Conservation (phyloP, 2,329 filamentous ascomycete genomes). For the Ophiosphaerella korrae region DNA sequence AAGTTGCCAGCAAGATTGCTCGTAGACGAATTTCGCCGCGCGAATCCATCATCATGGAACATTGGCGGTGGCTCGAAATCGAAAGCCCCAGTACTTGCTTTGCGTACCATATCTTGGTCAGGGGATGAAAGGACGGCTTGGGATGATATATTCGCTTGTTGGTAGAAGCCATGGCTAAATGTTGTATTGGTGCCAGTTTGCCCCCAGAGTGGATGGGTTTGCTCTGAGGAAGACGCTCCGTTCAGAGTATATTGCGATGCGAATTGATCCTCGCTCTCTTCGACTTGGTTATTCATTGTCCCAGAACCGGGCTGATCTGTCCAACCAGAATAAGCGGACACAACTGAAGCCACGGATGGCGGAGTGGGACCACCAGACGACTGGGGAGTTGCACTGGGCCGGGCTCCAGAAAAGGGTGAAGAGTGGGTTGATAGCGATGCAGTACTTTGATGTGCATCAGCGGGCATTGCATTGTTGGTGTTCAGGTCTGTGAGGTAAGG, state of each 20-base stretch:
- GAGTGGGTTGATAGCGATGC: conserved; percentile 40
- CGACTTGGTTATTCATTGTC: conserved; percentile 26
- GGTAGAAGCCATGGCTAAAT: conserved; percentile 30
- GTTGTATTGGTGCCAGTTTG: conserved; percentile 9
- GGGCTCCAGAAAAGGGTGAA: conserved; percentile 44
- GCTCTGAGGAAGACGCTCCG: conserved; percentile 38
- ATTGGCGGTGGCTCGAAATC: conserved; percentile 38
- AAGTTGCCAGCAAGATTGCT: conserved; percentile 48
- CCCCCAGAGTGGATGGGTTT: conserved; percentile 38
- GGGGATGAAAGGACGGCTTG: conserved; percentile 44
- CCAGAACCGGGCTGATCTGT: conserved; percentile 35
- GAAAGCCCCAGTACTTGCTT: conserved; percentile 35
- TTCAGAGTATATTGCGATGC: conserved; percentile 35
- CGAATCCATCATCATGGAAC: conserved; percentile 40
- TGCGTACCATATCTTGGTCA: conserved; percentile 32
- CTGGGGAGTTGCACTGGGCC: conserved; percentile 36
- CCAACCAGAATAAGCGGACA: conserved; percentile 46
- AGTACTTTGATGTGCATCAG: conserved; percentile 37
- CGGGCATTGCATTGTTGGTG: conserved; percentile 25
- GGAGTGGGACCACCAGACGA: conserved; percentile 40
- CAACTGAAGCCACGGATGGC: conserved; percentile 42
- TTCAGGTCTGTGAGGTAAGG: conserved; percentile 32
- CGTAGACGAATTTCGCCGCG: conserved; percentile 47
- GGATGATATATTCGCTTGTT: conserved; percentile 44
- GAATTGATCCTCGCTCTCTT: conserved; percentile 37